These are phyloP conservation scores for Ogataea angusta DNA, from an alignment of 805 yeast genomes.

Conservation along the genomic window DNA sequence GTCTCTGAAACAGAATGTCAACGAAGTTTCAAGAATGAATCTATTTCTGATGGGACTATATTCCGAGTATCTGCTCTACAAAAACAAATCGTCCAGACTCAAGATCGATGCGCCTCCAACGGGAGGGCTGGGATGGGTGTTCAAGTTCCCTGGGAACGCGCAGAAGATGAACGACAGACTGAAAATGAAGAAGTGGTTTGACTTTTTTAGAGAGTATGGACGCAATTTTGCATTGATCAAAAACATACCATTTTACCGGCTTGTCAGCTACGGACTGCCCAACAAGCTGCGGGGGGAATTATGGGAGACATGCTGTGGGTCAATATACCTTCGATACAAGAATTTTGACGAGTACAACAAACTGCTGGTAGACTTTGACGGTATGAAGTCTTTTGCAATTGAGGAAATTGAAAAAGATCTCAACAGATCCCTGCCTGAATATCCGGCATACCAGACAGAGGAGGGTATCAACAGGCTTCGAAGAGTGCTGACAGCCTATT, in stretches of 20 bases:
- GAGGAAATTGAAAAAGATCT: slow-evolving; percentile 97
- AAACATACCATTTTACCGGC: slow-evolving; percentile 74
- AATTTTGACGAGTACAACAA: slow-evolving; percentile 56
- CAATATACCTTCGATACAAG: slow-evolving; percentile 68
- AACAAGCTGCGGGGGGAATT: slow-evolving; percentile 91
- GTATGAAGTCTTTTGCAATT: slow-evolving; percentile 72
- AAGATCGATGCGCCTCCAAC: slow-evolving; percentile 53
- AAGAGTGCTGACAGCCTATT: slow-evolving; percentile 86
- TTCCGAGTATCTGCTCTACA: slow-evolving; percentile 76
- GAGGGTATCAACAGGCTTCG: slow-evolving; percentile 86
- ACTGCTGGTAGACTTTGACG: slow-evolving; percentile 58
- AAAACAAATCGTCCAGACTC: slow-evolving; percentile 46
- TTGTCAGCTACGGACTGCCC: slow-evolving; percentile 91
- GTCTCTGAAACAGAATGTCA: slow-evolving; percentile 58
- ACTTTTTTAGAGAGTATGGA: slow-evolving; percentile 80
- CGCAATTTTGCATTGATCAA: slow-evolving; percentile 73
- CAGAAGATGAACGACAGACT: slow-evolving; percentile 72
- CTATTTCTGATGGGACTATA: slow-evolving; percentile 70
- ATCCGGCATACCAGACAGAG: slow-evolving; percentile 82
- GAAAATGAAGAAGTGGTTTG: slow-evolving; percentile 92
- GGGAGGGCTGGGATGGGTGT: slow-evolving; percentile 84
- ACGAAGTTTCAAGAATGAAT: slow-evolving; percentile 57
- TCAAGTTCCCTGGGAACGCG: slow-evolving; percentile 89
- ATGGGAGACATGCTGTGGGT: slow-evolving; percentile 92
- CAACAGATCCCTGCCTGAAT: slow-evolving; percentile 92